Evolutionary conservation across 768 basidiomycete species (phyloP).

Genomic region (Serendipita indica): DNA sequence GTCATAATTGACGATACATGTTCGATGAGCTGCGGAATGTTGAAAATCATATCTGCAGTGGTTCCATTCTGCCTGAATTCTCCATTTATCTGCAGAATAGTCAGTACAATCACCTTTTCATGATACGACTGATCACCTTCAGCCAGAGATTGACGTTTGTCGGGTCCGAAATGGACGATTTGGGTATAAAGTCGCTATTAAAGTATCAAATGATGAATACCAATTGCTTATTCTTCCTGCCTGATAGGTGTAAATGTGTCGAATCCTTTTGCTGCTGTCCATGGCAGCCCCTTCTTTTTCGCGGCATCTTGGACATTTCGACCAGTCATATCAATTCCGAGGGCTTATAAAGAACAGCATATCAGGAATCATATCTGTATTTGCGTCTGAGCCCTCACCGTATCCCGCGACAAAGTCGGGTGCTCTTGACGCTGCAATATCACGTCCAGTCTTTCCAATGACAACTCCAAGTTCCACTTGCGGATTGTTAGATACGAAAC

Average conservation of each 20-base stretch:
- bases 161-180: conserved; percentile 48
- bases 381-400: conserved; percentile 32
- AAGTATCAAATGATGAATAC: conserved; percentile 11
- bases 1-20: conserved; percentile 95
- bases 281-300: conserved; percentile 88
- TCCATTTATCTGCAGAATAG: conserved; percentile 55
- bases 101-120: neutral
- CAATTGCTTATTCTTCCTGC: conserved; percentile 26
- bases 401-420: conserved; percentile 80
- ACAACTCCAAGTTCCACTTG: conserved; percentile 91
- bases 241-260: conserved; percentile 92
- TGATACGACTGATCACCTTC: conserved; percentile 31
- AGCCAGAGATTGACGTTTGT: conserved; percentile 64
- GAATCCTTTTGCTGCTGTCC: conserved; percentile 94
- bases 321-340: conserved; percentile 94
- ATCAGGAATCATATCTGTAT: conserved; percentile 7
- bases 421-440: conserved; percentile 62
- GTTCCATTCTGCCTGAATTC: conserved; percentile 68
- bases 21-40: conserved; percentile 71
- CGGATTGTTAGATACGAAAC: neutral
- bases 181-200: conserved; percentile 68
- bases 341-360: conserved; percentile 38
- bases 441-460: conserved; percentile 73
- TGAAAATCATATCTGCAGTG: conserved; percentile 84
- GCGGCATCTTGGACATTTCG: conserved; percentile 88